phyloP scores from a whole-genome alignment of 129 eudicot species.

The sunflower (Helianthus annuus) region HanXRQr2.0-SUNRISE NC_035433.2:75678853-75679352 shows the following conservation, averaged over 20 bases:
- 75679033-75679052: neutral
- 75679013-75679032: conserved; percentile 30
- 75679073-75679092: conserved; percentile 7
- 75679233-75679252: too few species aligned
- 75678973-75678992: conserved; percentile 68
- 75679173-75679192: neutral
- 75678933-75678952: conserved; percentile 92
- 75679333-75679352: too few species aligned
- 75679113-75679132: neutral
- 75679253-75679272: too few species aligned
- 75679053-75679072: neutral
- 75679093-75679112: neutral
- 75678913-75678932: conserved; percentile 82
- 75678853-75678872: conserved; percentile 64
- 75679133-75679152: neutral
- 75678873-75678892: conserved; percentile 86
- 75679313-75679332: too few species aligned
- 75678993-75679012: conserved; percentile 62
- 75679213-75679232: too few species aligned
- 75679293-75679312: too few species aligned
- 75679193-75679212: too few species aligned
- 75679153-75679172: neutral
- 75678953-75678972: conserved; percentile 66
- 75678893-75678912: conserved; percentile 73
- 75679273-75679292: too few species aligned